Evolutionary conservation across 2,329 filamentous ascomycete genomes (phyloP).

Genomic region (Ceratocystis destructans): DNA sequence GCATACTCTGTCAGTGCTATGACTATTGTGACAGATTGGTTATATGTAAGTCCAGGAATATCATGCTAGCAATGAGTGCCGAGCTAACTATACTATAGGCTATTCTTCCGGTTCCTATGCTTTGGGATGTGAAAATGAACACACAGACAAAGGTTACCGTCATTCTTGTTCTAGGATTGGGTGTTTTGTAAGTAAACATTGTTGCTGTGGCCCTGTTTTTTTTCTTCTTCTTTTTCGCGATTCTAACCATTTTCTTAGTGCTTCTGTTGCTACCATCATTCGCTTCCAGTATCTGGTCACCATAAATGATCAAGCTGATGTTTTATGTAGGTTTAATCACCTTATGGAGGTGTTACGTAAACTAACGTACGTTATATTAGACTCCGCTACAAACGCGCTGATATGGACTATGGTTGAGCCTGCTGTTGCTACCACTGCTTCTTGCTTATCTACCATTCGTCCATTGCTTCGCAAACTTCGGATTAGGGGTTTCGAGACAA

Average conservation of each 20-base stretch:
- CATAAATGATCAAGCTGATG: conserved; percentile 33
- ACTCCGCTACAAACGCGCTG: conserved; percentile 38
- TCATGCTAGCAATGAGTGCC: background rate
- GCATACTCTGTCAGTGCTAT: conserved; percentile 40
- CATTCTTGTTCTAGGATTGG: conserved; percentile 35
- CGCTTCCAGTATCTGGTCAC: conserved; percentile 36
- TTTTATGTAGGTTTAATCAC: conserved; percentile 32
- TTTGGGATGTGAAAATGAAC: conserved; percentile 42
- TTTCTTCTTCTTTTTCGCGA: too few relatives aligned
- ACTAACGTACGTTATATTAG: conserved; percentile 20
- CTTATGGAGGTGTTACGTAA: background rate
- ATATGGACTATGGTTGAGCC: conserved; percentile 46
- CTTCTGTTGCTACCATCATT: conserved; percentile 41
- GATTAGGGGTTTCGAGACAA: conserved; percentile 33
- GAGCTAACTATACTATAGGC: conserved; percentile 26
- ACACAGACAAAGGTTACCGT: conserved; percentile 39
- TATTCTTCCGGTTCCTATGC: conserved; percentile 39
- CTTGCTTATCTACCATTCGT: conserved; percentile 41
- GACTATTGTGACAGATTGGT: conserved; percentile 41
- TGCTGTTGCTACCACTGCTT: conserved; percentile 40
- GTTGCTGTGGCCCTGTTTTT: background rate
- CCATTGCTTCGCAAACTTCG: conserved; percentile 38
- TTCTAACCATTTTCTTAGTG: conserved; percentile 26
- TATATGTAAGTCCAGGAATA: conserved; percentile 30
- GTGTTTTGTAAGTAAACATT: conserved; percentile 33